Conservation (phyloP, 176 grass and related monocot genomes). For the Ensete ventricosum region DNA sequence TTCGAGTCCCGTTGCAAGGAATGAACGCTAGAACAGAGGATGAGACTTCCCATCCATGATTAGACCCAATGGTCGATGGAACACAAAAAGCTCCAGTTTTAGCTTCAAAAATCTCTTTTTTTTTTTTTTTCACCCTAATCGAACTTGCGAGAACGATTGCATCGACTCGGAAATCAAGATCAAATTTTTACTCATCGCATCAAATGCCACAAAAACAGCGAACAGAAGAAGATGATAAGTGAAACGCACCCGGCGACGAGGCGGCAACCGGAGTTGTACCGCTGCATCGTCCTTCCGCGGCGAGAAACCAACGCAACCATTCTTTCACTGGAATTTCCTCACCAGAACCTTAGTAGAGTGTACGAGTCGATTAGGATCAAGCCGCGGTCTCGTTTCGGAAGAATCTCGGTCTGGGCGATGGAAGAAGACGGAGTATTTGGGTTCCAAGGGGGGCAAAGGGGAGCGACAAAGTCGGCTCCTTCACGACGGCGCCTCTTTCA, state of each 20-base stretch:
- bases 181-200: neutral
- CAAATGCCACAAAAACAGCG: neutral
- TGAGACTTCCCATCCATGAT: too few species aligned
- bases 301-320: neutral
- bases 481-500: neutral
- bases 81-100: too few species aligned
- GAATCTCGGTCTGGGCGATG: too few species aligned
- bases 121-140: too few species aligned
- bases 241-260: slow-evolving; percentile 1
- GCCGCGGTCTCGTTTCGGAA: too few species aligned
- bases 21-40: too few species aligned
- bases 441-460: neutral
- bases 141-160: neutral
- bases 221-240: neutral
- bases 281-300: neutral
- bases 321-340: neutral
- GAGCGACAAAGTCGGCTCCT: neutral
- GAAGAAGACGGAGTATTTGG: neutral
- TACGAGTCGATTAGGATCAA: too few species aligned
- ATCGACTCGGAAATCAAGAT: neutral
- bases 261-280: neutral
- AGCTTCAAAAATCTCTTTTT: too few species aligned
- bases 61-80: too few species aligned
- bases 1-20: too few species aligned
- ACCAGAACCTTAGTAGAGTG: neutral